Base-by-base conservation (phyloP, 2,329 filamentous ascomycete species). In the Hypomyces perniciosus region DNA sequence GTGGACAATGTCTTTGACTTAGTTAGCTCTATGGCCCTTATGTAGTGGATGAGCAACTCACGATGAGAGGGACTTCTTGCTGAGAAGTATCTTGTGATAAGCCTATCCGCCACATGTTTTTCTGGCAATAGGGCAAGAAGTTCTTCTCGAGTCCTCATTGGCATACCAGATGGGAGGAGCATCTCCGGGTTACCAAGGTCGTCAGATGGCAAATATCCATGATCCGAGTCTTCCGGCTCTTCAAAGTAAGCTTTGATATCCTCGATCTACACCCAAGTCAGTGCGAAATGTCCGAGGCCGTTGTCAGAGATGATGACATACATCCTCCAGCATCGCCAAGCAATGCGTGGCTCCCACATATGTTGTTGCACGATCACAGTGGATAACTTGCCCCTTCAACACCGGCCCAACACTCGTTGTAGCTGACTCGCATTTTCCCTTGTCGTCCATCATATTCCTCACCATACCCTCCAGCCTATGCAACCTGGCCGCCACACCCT, bases 321-420 rank as follows among this genome's bases (percentile, higher is more conserved):
- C 79, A 67, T 83, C 77, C 59, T 82, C 76, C 8, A 83, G 64
- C 63, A 83, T 80, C 2, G 79, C 79, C 68, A 81, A 76, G 56
- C 78, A 81, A 53, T 83, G 79, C 41, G 79, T 82, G 4, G 78
- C 78, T 1, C 80, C 79, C 4, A 83, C 73, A 56, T 80, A 83
- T 4, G 73, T 78, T 39, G 71, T 73, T 8, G 68, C 70, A 46
- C 65, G 64, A 34, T 69, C 61, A 2, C 72, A 68, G 26, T 68
- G 64, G 20, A 80, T 67, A 6, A 80, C 68, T 48, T 76, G 69
- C 0, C 70, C 75, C 38, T 52, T 62, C 8, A 61, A 54, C 35
- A 58, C 57, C 31, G 62, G 65, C 8, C 59, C 57, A 13, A 47
- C 45, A 7, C 43, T 41, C 10, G 34, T 52, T n/a, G 54, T 48